These are phyloP conservation scores for Andrographis paniculata DNA, from an alignment of 305 asterid genomes.

Conservation along the genomic window DNA sequence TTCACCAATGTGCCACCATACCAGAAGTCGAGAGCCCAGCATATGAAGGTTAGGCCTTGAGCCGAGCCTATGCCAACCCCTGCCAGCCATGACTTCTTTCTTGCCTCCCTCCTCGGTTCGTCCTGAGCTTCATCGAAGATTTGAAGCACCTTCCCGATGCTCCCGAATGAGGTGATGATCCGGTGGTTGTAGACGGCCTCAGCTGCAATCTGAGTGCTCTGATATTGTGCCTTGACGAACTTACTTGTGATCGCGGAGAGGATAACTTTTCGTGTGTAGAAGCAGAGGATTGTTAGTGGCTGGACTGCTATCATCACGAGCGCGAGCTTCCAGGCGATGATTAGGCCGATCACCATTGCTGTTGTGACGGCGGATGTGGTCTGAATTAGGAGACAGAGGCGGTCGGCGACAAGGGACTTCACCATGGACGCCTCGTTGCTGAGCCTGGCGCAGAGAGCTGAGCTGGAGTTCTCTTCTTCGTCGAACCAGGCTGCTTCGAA, in stretches of 20 bases:
- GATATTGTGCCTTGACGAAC: constrained; percentile 54
- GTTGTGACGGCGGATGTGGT: constrained; percentile 55
- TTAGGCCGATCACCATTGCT: constrained; percentile 57
- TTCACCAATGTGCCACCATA: constrained; percentile 67
- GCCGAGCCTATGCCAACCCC: constrained; percentile 84
- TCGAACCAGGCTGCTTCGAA: constrained; percentile 86
- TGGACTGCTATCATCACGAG: constrained; percentile 85
- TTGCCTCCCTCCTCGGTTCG: constrained; percentile 69
- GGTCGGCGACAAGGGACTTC: constrained; percentile 76
- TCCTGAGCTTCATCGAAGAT: constrained; percentile 74
- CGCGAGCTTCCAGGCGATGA: constrained; percentile 80
- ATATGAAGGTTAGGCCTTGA: constrained; percentile 69
- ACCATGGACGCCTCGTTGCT: constrained; percentile 75
- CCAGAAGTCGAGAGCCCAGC: constrained; percentile 93
- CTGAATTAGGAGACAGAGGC: constrained; percentile 57
- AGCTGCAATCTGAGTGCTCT: constrained; percentile 66
- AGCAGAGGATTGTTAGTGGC: constrained; percentile 65
- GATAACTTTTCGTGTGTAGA: constrained; percentile 55
- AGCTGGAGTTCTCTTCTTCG: constrained; percentile 59
- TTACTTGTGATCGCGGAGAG: constrained; percentile 53
- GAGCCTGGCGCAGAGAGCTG: constrained; percentile 47
- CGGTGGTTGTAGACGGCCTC: constrained; percentile 77
- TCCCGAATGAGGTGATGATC: constrained; percentile 65
- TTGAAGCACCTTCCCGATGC: constrained; percentile 46
- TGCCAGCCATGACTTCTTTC: constrained; percentile 74